Evolutionary conservation across 805 yeast genomes (phyloP), one percentile per base, ranked within the genome.

Genomic region (Kregervanrija fluxuum): DNA sequence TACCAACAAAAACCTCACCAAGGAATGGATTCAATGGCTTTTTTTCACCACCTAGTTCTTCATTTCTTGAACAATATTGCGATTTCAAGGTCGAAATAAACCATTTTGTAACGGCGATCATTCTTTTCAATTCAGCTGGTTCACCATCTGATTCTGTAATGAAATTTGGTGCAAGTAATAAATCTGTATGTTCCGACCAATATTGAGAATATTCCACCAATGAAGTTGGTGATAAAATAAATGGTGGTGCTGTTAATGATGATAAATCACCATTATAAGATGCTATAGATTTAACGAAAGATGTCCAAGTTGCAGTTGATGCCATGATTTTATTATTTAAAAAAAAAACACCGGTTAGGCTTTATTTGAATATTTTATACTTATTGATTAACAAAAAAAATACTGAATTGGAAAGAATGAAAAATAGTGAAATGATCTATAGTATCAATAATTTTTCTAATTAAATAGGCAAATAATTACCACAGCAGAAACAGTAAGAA

Each of bases 11-110:
- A 41, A 89, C 71, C 69, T 93, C 99, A 46, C 99, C 99, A 52
- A 93, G 70, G 59, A 93, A 91, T 38, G 99, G 99, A 62, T 93
- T 93, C 62, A 93, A 71, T 8, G 99, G 98, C 67, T 93, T 93
- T 76, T 93, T 93, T 67, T 93, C 99, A 36, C 87, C 74, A n/a
- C 98, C 98, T 75, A 85, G 76, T 43, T 81, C 75, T 68, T 91
- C 97, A 62, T 80, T 86, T 62, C 99, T 78, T 16, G 95, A 84
- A 61, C 95, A 85, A 64, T 91, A 93, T 68, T 93, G 98, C 22
- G 95, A 87, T 62, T 91, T 79, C 54, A 93, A 73, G 15, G 97
- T 89, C 22, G 95, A 82, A 45, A 91, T 80, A 55, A 89, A 91
- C 96, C 97, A 89, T 64, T 74, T 81, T 41, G 89, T 77, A 31